phyloP scores from a whole-genome alignment of 2,329 filamentous ascomycete genomes.

The Byssoonygena ceratinophila region DNA sequence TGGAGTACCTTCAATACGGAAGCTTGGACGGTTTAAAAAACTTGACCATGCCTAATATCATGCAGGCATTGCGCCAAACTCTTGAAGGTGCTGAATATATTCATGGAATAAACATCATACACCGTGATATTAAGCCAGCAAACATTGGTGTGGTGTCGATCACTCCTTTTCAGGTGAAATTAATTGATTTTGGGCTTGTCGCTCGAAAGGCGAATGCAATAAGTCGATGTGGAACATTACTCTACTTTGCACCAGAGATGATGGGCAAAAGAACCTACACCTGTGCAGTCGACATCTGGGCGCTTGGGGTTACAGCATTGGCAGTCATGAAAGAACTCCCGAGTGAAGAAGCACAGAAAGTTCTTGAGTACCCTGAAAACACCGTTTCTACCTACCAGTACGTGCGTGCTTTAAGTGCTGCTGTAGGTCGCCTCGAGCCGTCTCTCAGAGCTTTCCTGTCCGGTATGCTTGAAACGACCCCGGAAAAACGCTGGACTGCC shows the following conservation, averaged over 20 bases:
- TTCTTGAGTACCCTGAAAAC: not conserved
- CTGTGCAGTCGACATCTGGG: slow-evolving; percentile 11
- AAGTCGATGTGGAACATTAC: not conserved
- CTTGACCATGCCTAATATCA: slow-evolving; percentile 32
- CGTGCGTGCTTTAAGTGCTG: not conserved
- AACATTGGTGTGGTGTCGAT: slow-evolving; percentile 11
- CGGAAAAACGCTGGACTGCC: not conserved
- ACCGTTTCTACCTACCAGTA: not conserved
- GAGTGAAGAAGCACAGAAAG: not conserved
- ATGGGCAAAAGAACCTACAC: not conserved
- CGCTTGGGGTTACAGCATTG: slow-evolving; percentile 11
- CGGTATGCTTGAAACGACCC: not conserved
- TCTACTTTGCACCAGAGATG: slow-evolving; percentile 9
- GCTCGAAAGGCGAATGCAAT: not conserved
- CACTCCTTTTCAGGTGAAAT: not conserved
- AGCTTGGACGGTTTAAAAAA: slow-evolving; percentile 3
- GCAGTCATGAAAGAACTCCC: not conserved
- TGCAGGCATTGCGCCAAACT: not conserved
- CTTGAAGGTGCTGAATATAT: slow-evolving; percentile 8
- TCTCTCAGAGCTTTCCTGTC: not conserved
- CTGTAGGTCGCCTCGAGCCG: not conserved
- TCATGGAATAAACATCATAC: slow-evolving; percentile 2
- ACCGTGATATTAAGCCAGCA: slow-evolving; percentile 13
- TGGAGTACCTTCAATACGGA: slow-evolving; percentile 9
- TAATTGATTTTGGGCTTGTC: slow-evolving; percentile 12